phyloP scores from a whole-genome alignment of 108 stramenopile species.

The Fistulifera solaris region DNA sequence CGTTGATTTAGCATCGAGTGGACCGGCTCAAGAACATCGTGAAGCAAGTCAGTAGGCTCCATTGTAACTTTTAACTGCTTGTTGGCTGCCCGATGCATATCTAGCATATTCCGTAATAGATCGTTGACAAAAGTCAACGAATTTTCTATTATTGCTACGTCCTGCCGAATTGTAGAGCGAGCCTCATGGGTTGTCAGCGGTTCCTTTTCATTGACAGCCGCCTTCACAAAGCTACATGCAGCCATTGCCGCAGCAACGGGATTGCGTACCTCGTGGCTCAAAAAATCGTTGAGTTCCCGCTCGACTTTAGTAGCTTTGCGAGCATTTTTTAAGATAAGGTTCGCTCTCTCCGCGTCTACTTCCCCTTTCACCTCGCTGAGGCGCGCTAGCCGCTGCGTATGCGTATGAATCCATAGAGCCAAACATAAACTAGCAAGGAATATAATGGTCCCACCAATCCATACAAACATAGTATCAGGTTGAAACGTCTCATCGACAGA shows the following conservation, averaged over 20 bases:
- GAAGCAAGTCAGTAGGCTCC: conserved; percentile 13
- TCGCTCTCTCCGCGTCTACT: conserved; percentile 22
- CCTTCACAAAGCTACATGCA: conserved; percentile 20
- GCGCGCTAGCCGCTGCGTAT: background rate
- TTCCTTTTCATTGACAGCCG: background rate
- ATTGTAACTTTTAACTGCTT: conserved; percentile 16
- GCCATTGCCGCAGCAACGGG: conserved; percentile 23
- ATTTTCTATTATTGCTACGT: conserved; percentile 22
- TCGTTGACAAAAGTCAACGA: conserved; percentile 19
- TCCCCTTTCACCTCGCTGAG: conserved; percentile 15
- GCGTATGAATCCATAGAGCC: conserved; percentile 18
- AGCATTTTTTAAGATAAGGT: conserved; percentile 24
- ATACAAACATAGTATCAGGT: conserved; percentile 7
- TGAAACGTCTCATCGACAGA: conserved; percentile 7
- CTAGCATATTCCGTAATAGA: conserved; percentile 24
- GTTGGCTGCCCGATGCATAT: conserved; percentile 23
- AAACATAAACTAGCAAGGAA: conserved; percentile 15
- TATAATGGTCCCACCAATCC: conserved; percentile 19
- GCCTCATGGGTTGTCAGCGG: conserved; percentile 1
- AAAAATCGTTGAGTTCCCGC: conserved; percentile 31
- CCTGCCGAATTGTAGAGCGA: conserved; percentile 4
- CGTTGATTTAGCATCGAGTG: conserved; percentile 23
- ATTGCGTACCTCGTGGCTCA: conserved; percentile 32
- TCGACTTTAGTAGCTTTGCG: conserved; percentile 15
- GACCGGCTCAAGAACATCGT: conserved; percentile 28